A percentile compares a stretch with the other conserved stretches of the same genome.
Conservation (phyloP, 805 yeast species). For the Wickerhamomyces xylosicus region DNA sequence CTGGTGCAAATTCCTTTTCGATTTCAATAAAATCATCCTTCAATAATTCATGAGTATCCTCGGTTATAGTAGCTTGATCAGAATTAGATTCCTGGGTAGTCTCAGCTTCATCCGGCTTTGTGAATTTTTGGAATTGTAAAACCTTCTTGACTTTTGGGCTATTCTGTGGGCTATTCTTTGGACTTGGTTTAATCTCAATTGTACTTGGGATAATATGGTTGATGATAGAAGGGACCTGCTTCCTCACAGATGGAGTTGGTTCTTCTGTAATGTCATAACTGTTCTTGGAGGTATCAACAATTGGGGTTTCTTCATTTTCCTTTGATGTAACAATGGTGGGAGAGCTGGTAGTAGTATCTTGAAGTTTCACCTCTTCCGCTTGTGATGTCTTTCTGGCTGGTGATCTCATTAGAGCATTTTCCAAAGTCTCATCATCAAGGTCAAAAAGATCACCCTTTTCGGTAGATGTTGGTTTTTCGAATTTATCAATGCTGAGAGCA, state of each 20-base stretch:
- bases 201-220: too few species aligned
- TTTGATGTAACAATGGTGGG: not conserved
- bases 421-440: not conserved
- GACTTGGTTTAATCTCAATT: too few species aligned
- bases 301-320: not conserved
- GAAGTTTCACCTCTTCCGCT: not conserved
- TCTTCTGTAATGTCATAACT: not conserved
- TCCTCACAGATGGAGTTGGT: slow-evolving; percentile 2
- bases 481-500: slow-evolving; percentile 15
- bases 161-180: not conserved
- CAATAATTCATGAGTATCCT: not conserved
- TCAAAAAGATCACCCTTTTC: slow-evolving; percentile 6
- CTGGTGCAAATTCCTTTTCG: slow-evolving; percentile 2
- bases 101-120: not conserved
- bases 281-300: not conserved
- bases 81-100: not conserved
- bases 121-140: not conserved
- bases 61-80: not conserved
- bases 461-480: slow-evolving; percentile 12
- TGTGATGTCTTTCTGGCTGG: not conserved
- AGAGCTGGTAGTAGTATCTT: too few species aligned
- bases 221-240: not conserved
- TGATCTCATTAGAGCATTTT: not conserved
- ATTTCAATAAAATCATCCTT: slow-evolving; percentile 2
- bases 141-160: not conserved